These are phyloP conservation scores for Aspergillus ostianus DNA, from an alignment of 495 filamentous ascomycete genomes.

Conservation along the genomic window DNA sequence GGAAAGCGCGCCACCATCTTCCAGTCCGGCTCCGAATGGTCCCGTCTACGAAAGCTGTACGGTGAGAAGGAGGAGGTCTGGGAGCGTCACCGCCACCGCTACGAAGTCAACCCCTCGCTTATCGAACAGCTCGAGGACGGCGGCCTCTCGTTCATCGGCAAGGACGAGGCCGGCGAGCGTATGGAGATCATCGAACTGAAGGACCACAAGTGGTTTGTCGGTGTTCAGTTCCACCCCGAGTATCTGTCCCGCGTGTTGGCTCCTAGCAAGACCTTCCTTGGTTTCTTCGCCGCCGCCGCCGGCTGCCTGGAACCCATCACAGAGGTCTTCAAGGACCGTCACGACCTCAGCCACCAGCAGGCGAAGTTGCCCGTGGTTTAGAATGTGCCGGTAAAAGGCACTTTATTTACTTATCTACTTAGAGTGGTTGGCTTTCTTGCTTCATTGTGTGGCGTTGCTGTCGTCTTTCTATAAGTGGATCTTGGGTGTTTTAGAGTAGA, in stretches of 20 bases:
- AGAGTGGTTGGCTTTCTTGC: background rate
- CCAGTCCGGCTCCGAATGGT: conserved; percentile 78
- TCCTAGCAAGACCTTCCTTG: conserved; percentile 77
- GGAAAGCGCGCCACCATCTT: conserved; percentile 73
- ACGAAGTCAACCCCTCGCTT: conserved; percentile 46
- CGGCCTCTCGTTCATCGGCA: conserved; percentile 55
- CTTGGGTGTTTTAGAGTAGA: background rate
- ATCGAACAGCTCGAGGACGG: conserved; percentile 34
- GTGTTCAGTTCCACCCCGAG: conserved; percentile 87
- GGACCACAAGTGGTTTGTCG: conserved; percentile 90
- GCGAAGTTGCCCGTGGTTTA: conserved; percentile 4
- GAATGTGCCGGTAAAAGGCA: background rate
- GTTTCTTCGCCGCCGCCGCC: conserved; percentile 76
- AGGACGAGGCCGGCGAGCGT: conserved; percentile 77
- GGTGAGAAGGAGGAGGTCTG: conserved; percentile 49
- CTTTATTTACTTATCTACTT: background rate
- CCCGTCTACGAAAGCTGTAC: conserved; percentile 72
- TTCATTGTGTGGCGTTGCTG: background rate
- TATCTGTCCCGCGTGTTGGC: conserved; percentile 70
- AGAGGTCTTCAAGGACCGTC: conserved; percentile 16
- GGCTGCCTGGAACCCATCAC: conserved; percentile 58
- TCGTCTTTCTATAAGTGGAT: background rate
- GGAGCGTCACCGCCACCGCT: conserved; percentile 48
- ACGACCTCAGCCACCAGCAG: conserved; percentile 8
- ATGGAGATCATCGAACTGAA: conserved; percentile 91